phyloP scores from a whole-genome alignment of 2,329 filamentous ascomycete genomes.

The Leptodontidium sp. region DNA sequence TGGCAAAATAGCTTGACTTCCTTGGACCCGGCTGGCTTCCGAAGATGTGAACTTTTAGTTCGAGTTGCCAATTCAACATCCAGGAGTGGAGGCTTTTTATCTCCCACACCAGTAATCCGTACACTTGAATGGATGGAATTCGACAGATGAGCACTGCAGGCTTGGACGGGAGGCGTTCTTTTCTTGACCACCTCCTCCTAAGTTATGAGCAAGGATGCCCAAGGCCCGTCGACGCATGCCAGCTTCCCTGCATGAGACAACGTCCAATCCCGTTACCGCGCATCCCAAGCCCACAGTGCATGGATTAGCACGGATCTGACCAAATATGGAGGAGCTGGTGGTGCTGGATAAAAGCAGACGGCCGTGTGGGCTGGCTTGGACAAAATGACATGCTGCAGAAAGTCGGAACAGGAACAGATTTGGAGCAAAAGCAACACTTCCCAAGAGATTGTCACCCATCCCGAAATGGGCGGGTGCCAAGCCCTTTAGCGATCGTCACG shows the following conservation, averaged over 20 bases:
- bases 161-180: slow-evolving; percentile 35
- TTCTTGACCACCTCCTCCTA: slow-evolving; percentile 24
- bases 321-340: slow-evolving; percentile 26
- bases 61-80: neutral
- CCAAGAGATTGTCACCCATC: neutral
- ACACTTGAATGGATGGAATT: slow-evolving; percentile 11
- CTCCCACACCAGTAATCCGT: slow-evolving; percentile 15
- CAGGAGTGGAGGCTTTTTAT: slow-evolving; percentile 19
- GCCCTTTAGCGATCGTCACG: neutral
- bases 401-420: neutral
- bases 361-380: slow-evolving; percentile 1
- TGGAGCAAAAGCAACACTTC: neutral
- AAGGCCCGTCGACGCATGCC: slow-evolving; percentile 28
- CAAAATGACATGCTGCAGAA: slow-evolving; percentile 15
- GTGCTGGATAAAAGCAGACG: slow-evolving; percentile 33
- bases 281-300: slow-evolving; percentile 19
- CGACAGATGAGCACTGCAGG: slow-evolving; percentile 12
- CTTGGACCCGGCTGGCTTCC: slow-evolving; percentile 18
- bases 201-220: slow-evolving; percentile 34
- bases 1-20: neutral
- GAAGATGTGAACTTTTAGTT: slow-evolving; percentile 6
- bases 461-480: slow-evolving; percentile 8
- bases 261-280: slow-evolving; percentile 30
- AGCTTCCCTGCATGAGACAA: slow-evolving; percentile 38
- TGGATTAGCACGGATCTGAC: slow-evolving; percentile 25